Evolutionary conservation across 169 alveolate species (phyloP).

Genomic region (Eimeria tenella): DNA sequence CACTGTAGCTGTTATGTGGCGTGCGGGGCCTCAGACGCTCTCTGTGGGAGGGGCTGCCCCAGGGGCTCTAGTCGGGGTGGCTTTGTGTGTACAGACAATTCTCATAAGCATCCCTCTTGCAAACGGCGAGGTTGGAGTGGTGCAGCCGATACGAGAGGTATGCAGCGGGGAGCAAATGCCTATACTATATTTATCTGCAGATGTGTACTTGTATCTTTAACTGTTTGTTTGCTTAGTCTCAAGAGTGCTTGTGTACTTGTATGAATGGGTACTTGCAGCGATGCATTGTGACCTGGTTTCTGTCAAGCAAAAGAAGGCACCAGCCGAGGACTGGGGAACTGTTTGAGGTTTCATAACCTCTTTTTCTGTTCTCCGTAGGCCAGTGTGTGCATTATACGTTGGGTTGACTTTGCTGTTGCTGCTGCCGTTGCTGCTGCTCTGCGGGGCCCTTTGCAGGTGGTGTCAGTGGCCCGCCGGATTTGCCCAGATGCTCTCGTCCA

Average conservation of each 20-base stretch:
- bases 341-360: too few species aligned
- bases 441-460: too few species aligned
- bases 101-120: constrained; percentile 73
- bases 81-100: constrained; percentile 23
- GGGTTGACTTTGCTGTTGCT: too few species aligned
- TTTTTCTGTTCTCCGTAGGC: too few species aligned
- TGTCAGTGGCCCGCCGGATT: not conserved
- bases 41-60: constrained; percentile 55
- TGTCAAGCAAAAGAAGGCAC: too few species aligned
- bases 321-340: too few species aligned
- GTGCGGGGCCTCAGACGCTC: constrained; percentile 10
- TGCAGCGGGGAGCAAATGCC: not conserved
- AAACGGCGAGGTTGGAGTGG: constrained; percentile 66
- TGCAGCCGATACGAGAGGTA: constrained; percentile 71
- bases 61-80: constrained; percentile 43
- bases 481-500: constrained; percentile 16
- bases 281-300: not conserved
- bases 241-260: not conserved
- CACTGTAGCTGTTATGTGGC: not conserved
- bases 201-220: too few species aligned
- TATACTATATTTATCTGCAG: not conserved
- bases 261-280: not conserved
- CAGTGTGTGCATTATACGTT: too few species aligned
- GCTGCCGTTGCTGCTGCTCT: too few species aligned
- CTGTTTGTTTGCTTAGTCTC: not conserved